A percentile compares a stretch with the other conserved stretches of the same genome.
These are phyloP conservation scores for Elaphomyces granulatus DNA, from an alignment of 495 filamentous ascomycete genomes.

Conservation along the genomic window DNA sequence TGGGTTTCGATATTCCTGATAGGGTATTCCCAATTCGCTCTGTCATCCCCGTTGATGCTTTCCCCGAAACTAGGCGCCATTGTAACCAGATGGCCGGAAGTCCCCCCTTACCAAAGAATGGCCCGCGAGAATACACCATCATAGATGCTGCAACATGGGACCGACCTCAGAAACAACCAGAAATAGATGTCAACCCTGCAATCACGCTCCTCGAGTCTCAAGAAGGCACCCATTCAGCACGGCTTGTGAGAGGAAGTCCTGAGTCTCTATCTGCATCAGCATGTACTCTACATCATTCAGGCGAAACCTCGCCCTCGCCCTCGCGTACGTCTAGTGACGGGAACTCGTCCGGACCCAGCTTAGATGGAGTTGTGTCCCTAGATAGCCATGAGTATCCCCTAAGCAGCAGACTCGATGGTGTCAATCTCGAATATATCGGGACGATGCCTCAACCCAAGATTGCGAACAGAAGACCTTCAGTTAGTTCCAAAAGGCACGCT, in stretches of 20 bases:
- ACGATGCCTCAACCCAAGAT: no score
- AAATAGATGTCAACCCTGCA: no score
- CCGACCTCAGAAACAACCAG: constrained; percentile 11
- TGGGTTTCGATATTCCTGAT: constrained; percentile 38
- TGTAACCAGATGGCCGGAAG: not conserved
- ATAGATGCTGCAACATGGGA: constrained; percentile 22
- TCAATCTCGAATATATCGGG: no score
- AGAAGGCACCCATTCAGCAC: not conserved
- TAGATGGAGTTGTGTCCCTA: constrained; percentile 7
- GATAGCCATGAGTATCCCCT: constrained; percentile 1
- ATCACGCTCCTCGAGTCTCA: constrained; percentile 11
- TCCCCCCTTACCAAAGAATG: constrained; percentile 15
- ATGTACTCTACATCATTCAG: no score
- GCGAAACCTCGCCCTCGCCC: no score
- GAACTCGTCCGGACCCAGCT: constrained; percentile 1
- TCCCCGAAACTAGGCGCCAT: not conserved
- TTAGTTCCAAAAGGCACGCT: no score
- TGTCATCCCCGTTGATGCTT: constrained; percentile 52
- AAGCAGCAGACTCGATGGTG: no score
- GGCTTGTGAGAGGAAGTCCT: not conserved
- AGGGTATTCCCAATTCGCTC: constrained; percentile 77
- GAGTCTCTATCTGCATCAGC: not conserved
- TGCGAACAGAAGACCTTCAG: no score
- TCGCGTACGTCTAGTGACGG: constrained; percentile 2
- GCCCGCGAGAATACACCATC: constrained; percentile 20